Evolutionary conservation across 305 asterid genomes (phyloP), one percentile per base, ranked within the genome.

Genomic region (Fraxinus greggii): DNA sequence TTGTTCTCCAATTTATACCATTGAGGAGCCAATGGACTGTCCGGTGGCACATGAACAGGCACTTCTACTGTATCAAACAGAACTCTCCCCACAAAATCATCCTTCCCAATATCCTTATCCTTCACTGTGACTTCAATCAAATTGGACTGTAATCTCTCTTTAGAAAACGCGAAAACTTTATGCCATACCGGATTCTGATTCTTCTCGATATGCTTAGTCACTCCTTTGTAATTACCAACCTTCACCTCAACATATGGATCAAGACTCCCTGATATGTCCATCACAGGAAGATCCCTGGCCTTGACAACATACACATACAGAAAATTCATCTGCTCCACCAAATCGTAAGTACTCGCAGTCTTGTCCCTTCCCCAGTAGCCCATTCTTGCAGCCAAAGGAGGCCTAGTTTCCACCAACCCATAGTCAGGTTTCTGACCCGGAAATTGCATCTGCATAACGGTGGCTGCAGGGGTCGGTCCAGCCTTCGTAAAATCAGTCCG

Each of bases 331-430:
- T 78, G 97, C 85, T 95, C 98, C 21, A 95, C 98, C 89, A 95
- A 73, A 87, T 95, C 98, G 63, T 95, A 95, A 67, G 97, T 95
- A 82, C 94, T 91, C 9, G 95, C 97, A 6, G 95, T 95, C 79
- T 92, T 95, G 84, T 95, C 97, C 84, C 97, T 87, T 33, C 98
- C 98, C 97, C 98, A 91, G 19, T 93, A 95, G 15, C 98, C 98
- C 94, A 88, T 84, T 70, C 97, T 88, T 33, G 98, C 98, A 45
- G 98, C 98, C 86, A 95, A 42, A 2, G 97, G 98, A 6, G 98
- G 98, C 81, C 86, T 90, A 3, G 97, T 95, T 88, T 93, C 98
- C 72, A 91, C 94, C 83, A 95, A 83, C 26, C 90, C 93, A 24
- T 90, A 95, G 75, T 95, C 97, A 0, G 95, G 93, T 86, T 88